Conservation (phyloP, 75 land plant species). For the Pinus albicaulis region DNA sequence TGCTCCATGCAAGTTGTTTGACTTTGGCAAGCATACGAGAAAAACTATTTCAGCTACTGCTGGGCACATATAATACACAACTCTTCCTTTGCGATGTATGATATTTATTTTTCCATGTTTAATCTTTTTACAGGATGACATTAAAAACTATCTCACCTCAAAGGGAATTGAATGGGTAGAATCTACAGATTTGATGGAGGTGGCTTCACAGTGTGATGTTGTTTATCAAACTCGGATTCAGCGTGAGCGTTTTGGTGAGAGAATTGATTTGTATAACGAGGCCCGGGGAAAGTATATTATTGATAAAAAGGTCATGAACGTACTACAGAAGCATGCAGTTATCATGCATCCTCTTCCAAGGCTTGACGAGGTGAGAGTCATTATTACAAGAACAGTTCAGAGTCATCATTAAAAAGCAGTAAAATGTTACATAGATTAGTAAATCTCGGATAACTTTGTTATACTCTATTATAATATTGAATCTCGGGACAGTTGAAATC, state of each 20-base stretch:
- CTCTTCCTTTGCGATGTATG: not conserved
- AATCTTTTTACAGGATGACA: slow-evolving; percentile 72
- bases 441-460: not conserved
- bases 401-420: not conserved
- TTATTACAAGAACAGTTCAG: not conserved
- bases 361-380: slow-evolving; percentile 85
- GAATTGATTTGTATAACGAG: slow-evolving; percentile 76
- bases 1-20: too few species aligned
- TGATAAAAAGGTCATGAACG: slow-evolving; percentile 62
- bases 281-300: slow-evolving; percentile 97
- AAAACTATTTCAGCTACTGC: too few species aligned
- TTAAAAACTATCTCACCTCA: slow-evolving; percentile 85
- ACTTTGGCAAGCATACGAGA: too few species aligned
- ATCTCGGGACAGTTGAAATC: not conserved
- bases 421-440: not conserved
- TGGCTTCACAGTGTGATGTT: slow-evolving; percentile 94
- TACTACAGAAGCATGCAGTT: slow-evolving; percentile 80
- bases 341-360: slow-evolving; percentile 97
- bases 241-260: slow-evolving; percentile 69
- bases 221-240: slow-evolving; percentile 97
- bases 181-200: slow-evolving; percentile 80
- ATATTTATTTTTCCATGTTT: not conserved
- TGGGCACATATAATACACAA: too few species aligned
- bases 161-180: slow-evolving; percentile 89
- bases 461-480: not conserved